phyloP scores from a whole-genome alignment of 2,329 filamentous ascomycete species.

The Pezicula neosporulosa region DNA sequence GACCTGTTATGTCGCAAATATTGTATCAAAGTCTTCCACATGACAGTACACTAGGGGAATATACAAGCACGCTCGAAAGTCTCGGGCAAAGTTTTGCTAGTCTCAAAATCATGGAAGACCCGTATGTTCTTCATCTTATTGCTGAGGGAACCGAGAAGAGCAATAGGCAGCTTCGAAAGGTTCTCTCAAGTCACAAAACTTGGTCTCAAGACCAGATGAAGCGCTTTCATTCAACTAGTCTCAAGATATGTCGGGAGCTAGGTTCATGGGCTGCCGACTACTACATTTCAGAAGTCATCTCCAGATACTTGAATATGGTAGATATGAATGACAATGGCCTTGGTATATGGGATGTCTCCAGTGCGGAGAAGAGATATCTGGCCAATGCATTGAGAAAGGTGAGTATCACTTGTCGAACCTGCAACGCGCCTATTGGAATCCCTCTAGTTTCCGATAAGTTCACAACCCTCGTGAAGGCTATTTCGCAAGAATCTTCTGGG shows the following conservation, averaged over 20 bases:
- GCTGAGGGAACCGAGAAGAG: conserved; percentile 38
- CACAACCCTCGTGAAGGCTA: conserved; percentile 49
- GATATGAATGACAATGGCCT: conserved; percentile 26
- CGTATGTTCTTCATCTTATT: conserved; percentile 48
- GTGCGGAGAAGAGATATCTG: conserved; percentile 54
- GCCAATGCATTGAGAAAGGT: conserved; percentile 40
- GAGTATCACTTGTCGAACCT: conserved; percentile 17
- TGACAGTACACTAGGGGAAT: neutral
- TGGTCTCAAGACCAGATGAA: conserved; percentile 53
- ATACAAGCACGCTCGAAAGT: conserved; percentile 15
- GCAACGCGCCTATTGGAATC: conserved; percentile 15
- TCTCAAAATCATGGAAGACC: conserved; percentile 59
- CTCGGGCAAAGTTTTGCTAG: conserved; percentile 13
- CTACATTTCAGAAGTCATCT: conserved; percentile 48
- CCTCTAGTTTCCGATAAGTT: conserved; percentile 54
- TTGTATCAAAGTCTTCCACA: conserved; percentile 6
- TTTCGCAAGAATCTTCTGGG: conserved; percentile 37
- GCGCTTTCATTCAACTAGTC: conserved; percentile 46
- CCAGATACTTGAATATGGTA: conserved; percentile 45
- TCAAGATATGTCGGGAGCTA: conserved; percentile 51
- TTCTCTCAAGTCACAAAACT: conserved; percentile 43
- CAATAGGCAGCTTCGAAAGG: conserved; percentile 32
- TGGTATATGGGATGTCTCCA: conserved; percentile 36
- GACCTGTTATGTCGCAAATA: conserved; percentile 19
- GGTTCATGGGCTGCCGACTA: conserved; percentile 68